Percentiles rank a stretch among this genome's conserved stretches.
Conservation (phyloP, 1,284 basidiomycete species). For the Pyrrhoderma lamaoense region DNA sequence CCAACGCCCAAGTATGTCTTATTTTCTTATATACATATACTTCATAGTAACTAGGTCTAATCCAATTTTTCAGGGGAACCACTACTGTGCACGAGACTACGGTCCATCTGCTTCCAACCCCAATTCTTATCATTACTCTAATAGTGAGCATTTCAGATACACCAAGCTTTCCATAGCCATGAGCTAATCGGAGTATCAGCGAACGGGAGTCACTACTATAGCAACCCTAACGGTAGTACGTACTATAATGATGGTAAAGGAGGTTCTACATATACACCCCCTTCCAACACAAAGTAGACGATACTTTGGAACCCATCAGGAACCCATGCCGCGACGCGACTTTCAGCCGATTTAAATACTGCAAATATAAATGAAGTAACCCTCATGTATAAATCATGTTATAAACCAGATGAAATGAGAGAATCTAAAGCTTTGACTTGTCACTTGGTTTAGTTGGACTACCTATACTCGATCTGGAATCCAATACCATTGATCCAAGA, state of each 20-base stretch:
- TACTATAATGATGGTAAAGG: slow-evolving; percentile 21
- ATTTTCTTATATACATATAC: too few relatives aligned
- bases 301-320: too few relatives aligned
- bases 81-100: slow-evolving; percentile 19
- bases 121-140: slow-evolving; percentile 18
- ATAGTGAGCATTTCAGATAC: neutral
- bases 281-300: neutral
- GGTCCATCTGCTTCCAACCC: slow-evolving; percentile 14
- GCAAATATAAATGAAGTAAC: too few relatives aligned
- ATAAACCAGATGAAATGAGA: too few relatives aligned
- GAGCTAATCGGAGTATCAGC: neutral
- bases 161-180: neutral
- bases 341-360: too few relatives aligned
- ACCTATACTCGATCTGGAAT: too few relatives aligned
- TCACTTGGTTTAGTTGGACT: too few relatives aligned
- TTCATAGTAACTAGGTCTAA: neutral
- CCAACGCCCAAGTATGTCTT: slow-evolving; percentile 14
- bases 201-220: slow-evolving; percentile 20
- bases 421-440: too few relatives aligned
- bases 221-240: slow-evolving; percentile 20
- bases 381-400: too few relatives aligned
- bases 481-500: too few relatives aligned
- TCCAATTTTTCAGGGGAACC: slow-evolving; percentile 12
- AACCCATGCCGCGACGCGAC: too few relatives aligned
- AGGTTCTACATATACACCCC: slow-evolving; percentile 17